These are phyloP conservation scores for Lasiosphaeria ovina DNA, from an alignment of 495 filamentous ascomycete species.

Conservation along the genomic window DNA sequence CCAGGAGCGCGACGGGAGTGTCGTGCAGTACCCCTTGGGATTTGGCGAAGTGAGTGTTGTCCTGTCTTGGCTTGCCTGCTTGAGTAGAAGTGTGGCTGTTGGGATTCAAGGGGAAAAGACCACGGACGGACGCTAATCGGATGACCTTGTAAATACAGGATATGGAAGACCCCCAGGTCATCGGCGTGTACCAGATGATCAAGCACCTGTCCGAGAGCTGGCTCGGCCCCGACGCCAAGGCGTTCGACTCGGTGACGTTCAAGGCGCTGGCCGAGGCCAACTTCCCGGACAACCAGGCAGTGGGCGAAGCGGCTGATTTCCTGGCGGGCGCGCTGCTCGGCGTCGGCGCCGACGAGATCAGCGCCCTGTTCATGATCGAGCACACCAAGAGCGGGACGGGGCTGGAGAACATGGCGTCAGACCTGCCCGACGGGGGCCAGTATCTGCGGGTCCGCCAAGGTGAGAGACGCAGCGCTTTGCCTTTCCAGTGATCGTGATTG, in stretches of 20 bases:
- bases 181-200: conserved; percentile 4
- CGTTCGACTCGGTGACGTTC: conserved; percentile 35
- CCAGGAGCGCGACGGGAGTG: conserved; percentile 28
- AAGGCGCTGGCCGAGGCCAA: conserved; percentile 24
- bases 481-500: background rate
- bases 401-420: conserved; percentile 41
- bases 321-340: conserved; percentile 48
- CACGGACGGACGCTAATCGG: background rate
- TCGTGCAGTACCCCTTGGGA: background rate
- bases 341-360: conserved; percentile 40
- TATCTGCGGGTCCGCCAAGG: conserved; percentile 44
- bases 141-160: background rate
- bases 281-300: conserved; percentile 22
- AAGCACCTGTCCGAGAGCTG: conserved; percentile 5
- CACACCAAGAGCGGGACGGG: conserved; percentile 48
- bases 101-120: background rate
- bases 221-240: conserved; percentile 13
- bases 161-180: conserved; percentile 7
- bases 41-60: conserved; percentile 9
- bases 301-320: conserved; percentile 30
- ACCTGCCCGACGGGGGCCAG: conserved; percentile 43
- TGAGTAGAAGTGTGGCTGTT: background rate
- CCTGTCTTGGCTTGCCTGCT: background rate
- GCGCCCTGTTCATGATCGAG: conserved; percentile 48
- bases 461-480: background rate